Base-by-base conservation (phyloP, 495 filamentous ascomycete species). In the Emericellopsis terricola region DNA sequence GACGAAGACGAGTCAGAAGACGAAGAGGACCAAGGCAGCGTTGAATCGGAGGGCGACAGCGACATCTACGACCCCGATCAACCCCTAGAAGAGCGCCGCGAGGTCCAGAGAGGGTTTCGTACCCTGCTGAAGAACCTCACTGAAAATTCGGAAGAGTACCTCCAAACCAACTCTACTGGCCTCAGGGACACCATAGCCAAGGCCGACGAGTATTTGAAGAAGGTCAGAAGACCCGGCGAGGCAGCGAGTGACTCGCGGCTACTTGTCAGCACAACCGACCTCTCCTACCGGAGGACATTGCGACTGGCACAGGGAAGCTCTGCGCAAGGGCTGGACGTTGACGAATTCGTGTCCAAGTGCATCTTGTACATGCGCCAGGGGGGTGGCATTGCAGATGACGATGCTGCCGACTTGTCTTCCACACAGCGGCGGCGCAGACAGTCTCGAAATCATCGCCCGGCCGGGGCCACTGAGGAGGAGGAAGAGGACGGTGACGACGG, bases 261-360 rank as follows among this genome's bases (percentile, higher is more conserved):
- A 26, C 61, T 96, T 8, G 80, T 94, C 8, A 68, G 62, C 21
- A 71, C 76, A 0, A 75, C 81, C 14, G 89, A 96, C 40, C 55
- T 85, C 2, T 72, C 77, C 0, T 72, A 76, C 37, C 79, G 81
- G 37, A 82, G 78, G 42, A 71, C 75, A 0, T 56, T 73, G 18
- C 70, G 78, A 20, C 58, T 84, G 8, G 74, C 75, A 3, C 56
- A 78, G 2, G 87, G 85, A 6, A 73, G 76, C 37, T 46, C 62
- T 3, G 64, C 65, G 5, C 69, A 73, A 21, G 80, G 84, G 2
- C 59, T 97, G 16, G 91, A 97, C 44, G 67, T 91, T 0, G 87
- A 96, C 41, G 82, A 93, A 40, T 94, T 96, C 46, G 76, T 96
- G 7, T 80, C 80, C 0, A 94, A 91, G 50, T 87, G 79, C 49